Evolutionary conservation across 148 eudicot species (phyloP).

Genomic region (Arctostaphylos glauca): DNA sequence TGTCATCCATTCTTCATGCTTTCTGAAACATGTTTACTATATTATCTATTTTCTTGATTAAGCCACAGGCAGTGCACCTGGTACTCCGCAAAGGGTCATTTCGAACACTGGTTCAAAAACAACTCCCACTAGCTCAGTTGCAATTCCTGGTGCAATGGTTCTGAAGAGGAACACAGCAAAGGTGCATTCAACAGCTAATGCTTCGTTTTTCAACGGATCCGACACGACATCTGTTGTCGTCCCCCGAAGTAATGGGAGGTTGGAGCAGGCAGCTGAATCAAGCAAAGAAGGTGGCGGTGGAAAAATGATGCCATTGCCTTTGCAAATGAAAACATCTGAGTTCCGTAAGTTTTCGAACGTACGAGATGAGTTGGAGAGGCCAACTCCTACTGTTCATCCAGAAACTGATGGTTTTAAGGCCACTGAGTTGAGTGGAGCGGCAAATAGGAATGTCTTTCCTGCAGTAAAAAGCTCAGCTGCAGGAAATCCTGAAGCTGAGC

Average conservation of each 20-base stretch:
- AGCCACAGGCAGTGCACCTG: slow-evolving; percentile 67
- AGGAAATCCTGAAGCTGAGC: slow-evolving; percentile 42
- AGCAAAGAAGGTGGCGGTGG: slow-evolving; percentile 61
- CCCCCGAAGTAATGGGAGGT: slow-evolving; percentile 66
- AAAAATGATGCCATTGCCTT: slow-evolving; percentile 48
- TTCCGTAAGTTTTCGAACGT: slow-evolving; percentile 44
- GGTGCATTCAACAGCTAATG: slow-evolving; percentile 47
- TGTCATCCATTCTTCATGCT: slow-evolving; percentile 2
- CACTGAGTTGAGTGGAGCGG: slow-evolving; percentile 36
- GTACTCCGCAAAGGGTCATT: slow-evolving; percentile 65
- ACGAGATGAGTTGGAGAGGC: slow-evolving; percentile 59
- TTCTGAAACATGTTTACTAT: slow-evolving; percentile 21
- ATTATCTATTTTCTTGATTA: slow-evolving; percentile 25
- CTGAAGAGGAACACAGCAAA: slow-evolving; percentile 55
- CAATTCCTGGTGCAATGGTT: slow-evolving; percentile 41
- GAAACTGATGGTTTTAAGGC: slow-evolving; percentile 41
- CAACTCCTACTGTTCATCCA: slow-evolving; percentile 34
- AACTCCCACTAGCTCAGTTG: slow-evolving; percentile 32
- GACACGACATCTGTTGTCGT: slow-evolving; percentile 73
- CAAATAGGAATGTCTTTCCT: slow-evolving; percentile 42
- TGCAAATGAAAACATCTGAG: slow-evolving; percentile 55
- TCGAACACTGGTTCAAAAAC: slow-evolving; percentile 56
- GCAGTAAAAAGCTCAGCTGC: slow-evolving; percentile 42
- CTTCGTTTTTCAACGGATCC: slow-evolving; percentile 46
- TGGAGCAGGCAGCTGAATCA: slow-evolving; percentile 64